phyloP scores from a whole-genome alignment of 306 rosid genomes.

The Castanea sativa region DNA sequence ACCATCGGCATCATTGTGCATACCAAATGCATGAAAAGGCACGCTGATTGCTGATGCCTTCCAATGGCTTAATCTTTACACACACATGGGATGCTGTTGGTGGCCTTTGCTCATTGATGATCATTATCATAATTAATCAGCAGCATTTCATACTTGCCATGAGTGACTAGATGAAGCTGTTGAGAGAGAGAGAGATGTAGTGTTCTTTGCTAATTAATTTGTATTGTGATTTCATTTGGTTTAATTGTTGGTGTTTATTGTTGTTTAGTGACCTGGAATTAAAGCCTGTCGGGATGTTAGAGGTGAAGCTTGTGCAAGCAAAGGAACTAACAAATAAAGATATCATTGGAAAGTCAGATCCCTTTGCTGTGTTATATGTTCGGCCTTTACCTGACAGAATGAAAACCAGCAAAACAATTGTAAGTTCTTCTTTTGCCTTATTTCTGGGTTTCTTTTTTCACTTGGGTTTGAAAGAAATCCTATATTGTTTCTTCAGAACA shows the following conservation, averaged over 20 bases:
- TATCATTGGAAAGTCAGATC: constrained; percentile 91
- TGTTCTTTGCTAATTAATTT: constrained; percentile 24
- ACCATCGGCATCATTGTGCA: constrained; percentile 1
- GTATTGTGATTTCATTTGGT: neutral
- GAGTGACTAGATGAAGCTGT: neutral
- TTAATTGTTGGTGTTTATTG: constrained; percentile 20
- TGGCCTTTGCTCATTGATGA: constrained; percentile 1
- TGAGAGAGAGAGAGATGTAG: neutral
- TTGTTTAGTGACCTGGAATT: constrained; percentile 83
- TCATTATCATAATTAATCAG: neutral
- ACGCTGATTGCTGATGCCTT: neutral
- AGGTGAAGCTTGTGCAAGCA: constrained; percentile 98
- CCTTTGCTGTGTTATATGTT: constrained; percentile 70
- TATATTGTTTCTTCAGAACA: constrained; percentile 53
- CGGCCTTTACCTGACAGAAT: constrained; percentile 80
- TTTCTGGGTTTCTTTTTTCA: neutral
- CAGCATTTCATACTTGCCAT: neutral
- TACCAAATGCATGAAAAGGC: neutral
- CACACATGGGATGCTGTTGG: neutral
- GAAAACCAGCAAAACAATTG: constrained; percentile 90
- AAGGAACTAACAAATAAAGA: constrained; percentile 93
- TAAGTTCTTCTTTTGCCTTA: constrained; percentile 28
- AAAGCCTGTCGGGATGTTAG: constrained; percentile 88
- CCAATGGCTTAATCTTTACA: neutral
- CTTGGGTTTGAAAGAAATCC: constrained; percentile 22